phyloP scores from a whole-genome alignment of 139 green algal genomes.

The Asterochloris erici region DNA sequence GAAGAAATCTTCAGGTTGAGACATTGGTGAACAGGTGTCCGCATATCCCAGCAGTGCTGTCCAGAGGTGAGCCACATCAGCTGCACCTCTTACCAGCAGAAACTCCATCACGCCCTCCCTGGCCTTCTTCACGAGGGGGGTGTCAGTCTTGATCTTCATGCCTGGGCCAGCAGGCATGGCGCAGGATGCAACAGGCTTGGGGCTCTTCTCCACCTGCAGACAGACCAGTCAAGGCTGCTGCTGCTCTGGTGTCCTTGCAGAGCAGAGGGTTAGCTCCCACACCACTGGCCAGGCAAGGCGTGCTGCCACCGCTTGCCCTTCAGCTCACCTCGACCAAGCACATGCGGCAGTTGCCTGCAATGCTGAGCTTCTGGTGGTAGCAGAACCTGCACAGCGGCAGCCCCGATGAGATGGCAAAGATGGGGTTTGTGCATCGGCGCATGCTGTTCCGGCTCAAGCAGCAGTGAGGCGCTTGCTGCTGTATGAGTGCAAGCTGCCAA shows the following conservation, averaged over 20 bases:
- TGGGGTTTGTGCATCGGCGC: too few species aligned
- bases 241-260: too few species aligned
- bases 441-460: too few species aligned
- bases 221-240: background rate
- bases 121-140: constrained; percentile 95
- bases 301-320: background rate
- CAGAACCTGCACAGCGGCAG: constrained; percentile 79
- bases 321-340: constrained; percentile 92
- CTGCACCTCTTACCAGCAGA: constrained; percentile 66
- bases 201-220: constrained; percentile 87
- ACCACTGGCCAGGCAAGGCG: too few species aligned
- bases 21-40: background rate
- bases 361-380: constrained; percentile 97
- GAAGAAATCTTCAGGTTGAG: background rate
- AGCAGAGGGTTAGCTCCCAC: too few species aligned
- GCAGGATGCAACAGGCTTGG: constrained; percentile 97
- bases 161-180: constrained; percentile 93
- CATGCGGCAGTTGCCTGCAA: constrained; percentile 99
- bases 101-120: constrained; percentile 99
- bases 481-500: background rate
- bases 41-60: constrained; percentile 11
- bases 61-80: background rate
- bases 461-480: background rate
- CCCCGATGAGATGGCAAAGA: background rate
- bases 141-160: constrained; percentile 98